Evolutionary conservation across 495 filamentous ascomycete species (phyloP).

Genomic region (Aspergillus kassunensis): DNA sequence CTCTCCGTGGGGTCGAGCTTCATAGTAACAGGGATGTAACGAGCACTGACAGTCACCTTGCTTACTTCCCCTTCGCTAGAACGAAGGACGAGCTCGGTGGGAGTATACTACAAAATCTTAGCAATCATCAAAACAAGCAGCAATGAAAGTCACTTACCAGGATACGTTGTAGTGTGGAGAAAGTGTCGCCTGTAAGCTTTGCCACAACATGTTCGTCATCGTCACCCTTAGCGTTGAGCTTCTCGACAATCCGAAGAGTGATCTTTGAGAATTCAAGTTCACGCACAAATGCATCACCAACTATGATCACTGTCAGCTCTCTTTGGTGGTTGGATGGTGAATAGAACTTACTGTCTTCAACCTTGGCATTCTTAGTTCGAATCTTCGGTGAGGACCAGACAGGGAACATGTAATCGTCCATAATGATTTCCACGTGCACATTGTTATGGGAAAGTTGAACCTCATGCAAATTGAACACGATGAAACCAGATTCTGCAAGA

Average conservation of each 20-base stretch:
- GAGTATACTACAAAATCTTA: conserved; percentile 64
- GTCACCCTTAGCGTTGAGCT: conserved; percentile 68
- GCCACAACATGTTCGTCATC: conserved; percentile 70
- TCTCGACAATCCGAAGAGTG: conserved; percentile 77
- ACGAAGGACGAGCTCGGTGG: conserved; percentile 73
- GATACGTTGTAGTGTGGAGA: conserved; percentile 81
- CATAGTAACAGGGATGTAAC: conserved; percentile 94
- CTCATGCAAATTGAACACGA: conserved; percentile 93
- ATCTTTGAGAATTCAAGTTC: conserved; percentile 94
- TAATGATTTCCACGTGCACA: conserved; percentile 79
- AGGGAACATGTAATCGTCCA: conserved; percentile 93
- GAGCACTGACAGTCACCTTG: conserved; percentile 83
- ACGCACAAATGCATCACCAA: conserved; percentile 91
- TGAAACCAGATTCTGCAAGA: conserved; percentile 71
- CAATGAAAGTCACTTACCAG: conserved; percentile 56
- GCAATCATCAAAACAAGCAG: conserved; percentile 5
- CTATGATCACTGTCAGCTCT: conserved; percentile 27
- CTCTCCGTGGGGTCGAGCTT: conserved; percentile 87
- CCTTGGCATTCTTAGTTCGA: conserved; percentile 57
- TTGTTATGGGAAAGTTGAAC: conserved; percentile 72
- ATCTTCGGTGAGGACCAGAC: conserved; percentile 78
- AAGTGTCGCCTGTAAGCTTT: conserved; percentile 77
- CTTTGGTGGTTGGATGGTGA: not conserved
- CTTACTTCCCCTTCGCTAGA: conserved; percentile 70
- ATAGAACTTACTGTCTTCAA: conserved; percentile 68